phyloP scores from a whole-genome alignment of 441 rosid species.

The Populus hybrid region DNA sequence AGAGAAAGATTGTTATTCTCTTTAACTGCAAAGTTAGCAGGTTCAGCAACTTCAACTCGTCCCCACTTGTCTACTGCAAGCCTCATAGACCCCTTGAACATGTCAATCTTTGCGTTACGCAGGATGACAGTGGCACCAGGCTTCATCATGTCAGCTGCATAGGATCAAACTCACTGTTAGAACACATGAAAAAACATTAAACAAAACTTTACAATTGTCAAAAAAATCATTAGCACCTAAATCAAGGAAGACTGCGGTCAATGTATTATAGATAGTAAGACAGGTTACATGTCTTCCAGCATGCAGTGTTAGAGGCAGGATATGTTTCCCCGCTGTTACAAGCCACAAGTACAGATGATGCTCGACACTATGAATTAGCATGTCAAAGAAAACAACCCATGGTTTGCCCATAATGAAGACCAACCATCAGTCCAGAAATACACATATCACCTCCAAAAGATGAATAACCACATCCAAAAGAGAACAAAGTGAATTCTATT shows the following conservation, averaged over 20 bases:
- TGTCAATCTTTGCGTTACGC: slow-evolving; percentile 87
- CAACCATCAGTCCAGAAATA: not conserved
- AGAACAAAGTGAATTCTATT: not conserved
- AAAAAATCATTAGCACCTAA: not conserved
- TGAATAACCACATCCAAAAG: not conserved
- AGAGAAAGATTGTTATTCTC: slow-evolving; percentile 80
- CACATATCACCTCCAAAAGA: not conserved
- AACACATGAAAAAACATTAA: not conserved
- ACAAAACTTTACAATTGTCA: not conserved
- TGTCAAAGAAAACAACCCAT: not conserved
- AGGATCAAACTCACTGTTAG: not conserved
- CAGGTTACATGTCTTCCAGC: not conserved
- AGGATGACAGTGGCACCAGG: slow-evolving; percentile 64
- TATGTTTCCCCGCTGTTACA: not conserved
- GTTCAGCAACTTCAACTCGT: slow-evolving; percentile 66
- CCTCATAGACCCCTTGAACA: slow-evolving; percentile 96
- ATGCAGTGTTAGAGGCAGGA: not conserved
- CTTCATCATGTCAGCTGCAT: slow-evolving; percentile 68
- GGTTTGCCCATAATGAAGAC: not conserved
- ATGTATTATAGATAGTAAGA: not conserved
- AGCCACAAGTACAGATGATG: not conserved
- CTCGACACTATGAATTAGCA: not conserved
- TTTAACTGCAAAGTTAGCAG: slow-evolving; percentile 53
- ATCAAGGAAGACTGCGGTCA: not conserved
- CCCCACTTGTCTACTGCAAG: slow-evolving; percentile 96